Base-by-base conservation (phyloP, 2,329 filamentous ascomycete species). In the Penicillium sp. region DNA sequence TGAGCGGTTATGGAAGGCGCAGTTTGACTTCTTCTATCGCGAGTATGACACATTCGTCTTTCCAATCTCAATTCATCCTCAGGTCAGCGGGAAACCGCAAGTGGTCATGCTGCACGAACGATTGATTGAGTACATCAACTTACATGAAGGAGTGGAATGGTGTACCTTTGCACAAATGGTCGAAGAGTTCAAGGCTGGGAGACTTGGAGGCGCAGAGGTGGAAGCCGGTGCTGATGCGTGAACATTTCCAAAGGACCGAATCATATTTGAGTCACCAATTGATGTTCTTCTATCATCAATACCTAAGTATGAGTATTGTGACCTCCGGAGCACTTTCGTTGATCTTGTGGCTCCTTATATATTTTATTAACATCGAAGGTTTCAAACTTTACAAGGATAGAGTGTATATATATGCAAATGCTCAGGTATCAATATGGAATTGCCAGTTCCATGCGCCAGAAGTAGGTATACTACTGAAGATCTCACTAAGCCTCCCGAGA, bases 31-130 rank as follows among this genome's bases (percentile, higher is more conserved):
- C 71, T 89, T 87, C 63, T 90, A 90, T 69, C 78, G 86, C 37
- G 86, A 90, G 70, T 86, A 89, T 59, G 86, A 90, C 62, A 85
- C 88, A 61, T 90, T 90, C 58, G 82, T 89, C 47, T 90, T 90
- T 64, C 87, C 88, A 0, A 87, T 90, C 67, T 90, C 87, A 0
- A 85, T 90, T 31, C 87, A 90, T 71, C 88, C 88, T 0, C 87
- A 90, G 61, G 85, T 87, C 0, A 84, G 82, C 0, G 88, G 88
- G 0, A 78, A 86, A 19, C 87, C 87, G 1, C 88, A 90, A 67
- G 87, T 84, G 0, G 61, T 90, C n/a, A 71, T 89, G n/a, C 88
- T 89, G 85, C 85, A 89, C 56, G 86, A 90, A 72, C 79, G 85
- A 35, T 78, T 86, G 29, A 89, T 89, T 58, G 84, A 89, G 60